phyloP scores from a whole-genome alignment of 2,329 filamentous ascomycete species.

The Scolecobasidium constrictum region DNA sequence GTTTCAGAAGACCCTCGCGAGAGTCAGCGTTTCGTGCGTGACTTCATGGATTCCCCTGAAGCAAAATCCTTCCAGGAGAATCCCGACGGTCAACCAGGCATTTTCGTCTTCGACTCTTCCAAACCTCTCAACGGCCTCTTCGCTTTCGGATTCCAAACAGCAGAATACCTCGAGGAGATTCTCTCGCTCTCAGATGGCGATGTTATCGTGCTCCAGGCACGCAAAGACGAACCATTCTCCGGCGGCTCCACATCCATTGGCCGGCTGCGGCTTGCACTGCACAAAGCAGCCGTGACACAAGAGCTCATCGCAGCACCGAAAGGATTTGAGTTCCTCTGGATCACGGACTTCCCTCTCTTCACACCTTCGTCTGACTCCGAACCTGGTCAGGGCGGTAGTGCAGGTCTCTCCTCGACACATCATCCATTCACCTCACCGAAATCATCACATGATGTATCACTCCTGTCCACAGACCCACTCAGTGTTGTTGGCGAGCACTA shows the following conservation, averaged over 20 bases:
- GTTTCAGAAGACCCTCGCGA: constrained; percentile 41
- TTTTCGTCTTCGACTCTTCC: constrained; percentile 63
- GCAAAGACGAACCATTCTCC: constrained; percentile 50
- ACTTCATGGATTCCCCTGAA: constrained; percentile 60
- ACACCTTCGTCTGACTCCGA: constrained; percentile 54
- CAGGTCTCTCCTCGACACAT: constrained; percentile 79
- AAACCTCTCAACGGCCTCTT: constrained; percentile 69
- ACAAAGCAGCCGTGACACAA: constrained; percentile 55
- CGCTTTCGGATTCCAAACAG: constrained; percentile 63
- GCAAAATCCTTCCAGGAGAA: constrained; percentile 52
- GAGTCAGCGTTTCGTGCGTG: constrained; percentile 50
- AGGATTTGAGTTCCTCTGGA: constrained; percentile 67
- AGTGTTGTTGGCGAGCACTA: constrained; percentile 77
- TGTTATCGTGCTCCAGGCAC: constrained; percentile 70
- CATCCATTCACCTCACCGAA: constrained; percentile 93
- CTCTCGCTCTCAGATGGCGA: constrained; percentile 58
- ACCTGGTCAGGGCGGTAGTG: constrained; percentile 69
- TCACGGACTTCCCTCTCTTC: constrained; percentile 87
- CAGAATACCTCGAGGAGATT: constrained; percentile 44
- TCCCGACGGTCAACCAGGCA: constrained; percentile 65
- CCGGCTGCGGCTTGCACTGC: constrained; percentile 58
- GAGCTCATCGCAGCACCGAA: constrained; percentile 40
- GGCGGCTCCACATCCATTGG: constrained; percentile 68
- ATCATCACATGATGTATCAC: constrained; percentile 57
- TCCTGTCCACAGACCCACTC: constrained; percentile 62